These are phyloP conservation scores for Leishmania arabica DNA, from an alignment of 208 protist genomes.

Conservation along the genomic window DNA sequence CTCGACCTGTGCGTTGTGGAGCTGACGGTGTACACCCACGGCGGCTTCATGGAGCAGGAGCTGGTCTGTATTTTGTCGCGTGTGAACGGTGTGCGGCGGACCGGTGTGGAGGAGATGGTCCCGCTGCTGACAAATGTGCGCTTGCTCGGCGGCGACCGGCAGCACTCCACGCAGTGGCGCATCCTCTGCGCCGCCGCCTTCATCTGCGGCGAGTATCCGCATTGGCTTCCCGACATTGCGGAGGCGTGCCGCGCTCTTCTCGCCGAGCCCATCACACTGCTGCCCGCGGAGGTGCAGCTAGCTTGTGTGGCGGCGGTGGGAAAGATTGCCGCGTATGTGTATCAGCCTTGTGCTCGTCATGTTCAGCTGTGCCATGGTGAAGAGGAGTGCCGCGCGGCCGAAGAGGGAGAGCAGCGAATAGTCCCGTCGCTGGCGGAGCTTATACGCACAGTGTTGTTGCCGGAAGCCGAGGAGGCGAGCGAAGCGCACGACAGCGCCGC, in stretches of 20 bases:
- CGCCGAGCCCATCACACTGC: slow-evolving; percentile 42
- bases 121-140: slow-evolving; percentile 51
- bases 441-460: slow-evolving; percentile 12
- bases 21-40: slow-evolving; percentile 70
- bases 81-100: slow-evolving; percentile 89
- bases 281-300: slow-evolving; percentile 84
- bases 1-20: slow-evolving; percentile 85
- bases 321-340: slow-evolving; percentile 88
- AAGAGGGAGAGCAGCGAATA: slow-evolving; percentile 6
- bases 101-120: slow-evolving; percentile 66
- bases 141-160: slow-evolving; percentile 47
- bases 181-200: slow-evolving; percentile 93
- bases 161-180: slow-evolving; percentile 68
- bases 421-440: slow-evolving; percentile 20
- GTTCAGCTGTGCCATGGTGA: slow-evolving; percentile 56
- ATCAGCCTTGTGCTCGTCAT: slow-evolving; percentile 54
- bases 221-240: slow-evolving; percentile 68
- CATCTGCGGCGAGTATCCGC: slow-evolving; percentile 93
- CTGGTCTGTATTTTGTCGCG: slow-evolving; percentile 94
- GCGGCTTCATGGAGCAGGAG: slow-evolving; percentile 88
- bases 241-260: slow-evolving; percentile 55
- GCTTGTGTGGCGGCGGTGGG: slow-evolving; percentile 85
- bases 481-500: not conserved
- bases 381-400: slow-evolving; percentile 37
- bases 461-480: slow-evolving; percentile 5